These are phyloP conservation scores for Closterium sp. DNA, from an alignment of 139 green algal species.

Conservation along the genomic window DNA sequence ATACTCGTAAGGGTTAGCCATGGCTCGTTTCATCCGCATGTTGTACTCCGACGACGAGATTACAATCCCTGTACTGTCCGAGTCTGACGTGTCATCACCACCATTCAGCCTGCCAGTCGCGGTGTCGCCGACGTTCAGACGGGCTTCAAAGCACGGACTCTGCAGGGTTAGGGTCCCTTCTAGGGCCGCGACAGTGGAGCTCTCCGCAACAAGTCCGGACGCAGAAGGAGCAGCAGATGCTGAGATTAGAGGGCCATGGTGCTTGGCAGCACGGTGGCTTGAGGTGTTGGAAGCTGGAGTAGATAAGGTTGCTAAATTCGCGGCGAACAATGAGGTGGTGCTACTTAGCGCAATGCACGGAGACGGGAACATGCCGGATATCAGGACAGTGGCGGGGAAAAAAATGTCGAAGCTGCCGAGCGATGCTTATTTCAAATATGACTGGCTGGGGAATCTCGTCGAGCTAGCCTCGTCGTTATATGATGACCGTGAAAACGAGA, in stretches of 20 bases:
- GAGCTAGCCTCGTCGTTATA: background rate
- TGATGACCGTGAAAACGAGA: background rate
- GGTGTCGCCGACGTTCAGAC: background rate
- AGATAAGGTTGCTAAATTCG: background rate
- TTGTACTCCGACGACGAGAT: constrained; percentile 37
- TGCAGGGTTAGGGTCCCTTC: background rate
- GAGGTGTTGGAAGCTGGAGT: background rate
- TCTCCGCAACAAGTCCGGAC: background rate
- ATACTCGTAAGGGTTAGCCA: constrained; percentile 39
- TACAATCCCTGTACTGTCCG: background rate
- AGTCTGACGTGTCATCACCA: background rate
- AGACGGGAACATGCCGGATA: background rate
- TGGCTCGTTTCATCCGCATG: constrained; percentile 26
- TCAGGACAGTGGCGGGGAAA: background rate
- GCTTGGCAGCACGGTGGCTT: background rate
- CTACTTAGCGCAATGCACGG: background rate
- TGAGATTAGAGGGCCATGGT: background rate
- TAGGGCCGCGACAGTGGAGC: background rate
- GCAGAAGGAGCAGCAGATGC: background rate
- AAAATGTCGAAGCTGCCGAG: background rate
- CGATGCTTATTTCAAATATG: background rate
- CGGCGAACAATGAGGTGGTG: background rate
- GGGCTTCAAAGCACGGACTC: background rate
- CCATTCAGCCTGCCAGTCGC: background rate
- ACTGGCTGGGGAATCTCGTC: background rate